These are phyloP conservation scores for Clarireedia hainanense DNA, from an alignment of 2,329 filamentous ascomycete species.

Conservation along the genomic window DNA sequence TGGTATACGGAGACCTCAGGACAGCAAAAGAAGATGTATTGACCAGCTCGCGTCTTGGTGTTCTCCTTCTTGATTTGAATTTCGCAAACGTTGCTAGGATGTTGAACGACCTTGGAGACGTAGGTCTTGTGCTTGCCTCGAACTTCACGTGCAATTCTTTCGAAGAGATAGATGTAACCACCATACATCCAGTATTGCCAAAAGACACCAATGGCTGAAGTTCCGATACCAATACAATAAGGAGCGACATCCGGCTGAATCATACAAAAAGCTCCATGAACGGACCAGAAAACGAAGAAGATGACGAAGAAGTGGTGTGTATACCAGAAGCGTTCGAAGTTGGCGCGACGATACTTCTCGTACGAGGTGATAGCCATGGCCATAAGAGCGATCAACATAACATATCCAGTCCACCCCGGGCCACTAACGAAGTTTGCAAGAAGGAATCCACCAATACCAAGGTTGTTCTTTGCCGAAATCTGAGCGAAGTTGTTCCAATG, in stretches of 20 bases:
- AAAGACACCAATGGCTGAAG: slow-evolving; percentile 65
- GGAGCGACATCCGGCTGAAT: slow-evolving; percentile 77
- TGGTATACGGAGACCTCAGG: slow-evolving; percentile 82
- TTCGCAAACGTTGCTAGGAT: slow-evolving; percentile 81
- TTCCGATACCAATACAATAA: slow-evolving; percentile 63
- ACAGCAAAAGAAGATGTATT: slow-evolving; percentile 86
- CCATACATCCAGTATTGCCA: slow-evolving; percentile 89
- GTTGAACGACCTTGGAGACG: slow-evolving; percentile 83
- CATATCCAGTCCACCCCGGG: slow-evolving; percentile 78
- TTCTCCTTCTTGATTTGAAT: slow-evolving; percentile 89
- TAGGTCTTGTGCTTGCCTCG: slow-evolving; percentile 77
- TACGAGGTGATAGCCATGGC: slow-evolving; percentile 71
- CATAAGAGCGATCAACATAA: slow-evolving; percentile 74
- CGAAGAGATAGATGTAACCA: slow-evolving; percentile 71
- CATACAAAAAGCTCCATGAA: slow-evolving; percentile 86
- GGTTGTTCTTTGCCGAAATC: slow-evolving; percentile 64
- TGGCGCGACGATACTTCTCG: slow-evolving; percentile 69
- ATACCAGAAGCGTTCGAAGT: slow-evolving; percentile 89
- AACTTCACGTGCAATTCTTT: slow-evolving; percentile 70
- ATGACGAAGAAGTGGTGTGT: slow-evolving; percentile 81
- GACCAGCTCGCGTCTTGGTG: slow-evolving; percentile 72
- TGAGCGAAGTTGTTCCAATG: slow-evolving; percentile 84
- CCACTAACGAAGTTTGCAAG: slow-evolving; percentile 71
- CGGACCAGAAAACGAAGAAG: slow-evolving; percentile 88
- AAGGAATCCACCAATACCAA: slow-evolving; percentile 72